These are phyloP conservation scores for Pichia sporocuriosa DNA, from an alignment of 805 yeast genomes.

Conservation along the genomic window DNA sequence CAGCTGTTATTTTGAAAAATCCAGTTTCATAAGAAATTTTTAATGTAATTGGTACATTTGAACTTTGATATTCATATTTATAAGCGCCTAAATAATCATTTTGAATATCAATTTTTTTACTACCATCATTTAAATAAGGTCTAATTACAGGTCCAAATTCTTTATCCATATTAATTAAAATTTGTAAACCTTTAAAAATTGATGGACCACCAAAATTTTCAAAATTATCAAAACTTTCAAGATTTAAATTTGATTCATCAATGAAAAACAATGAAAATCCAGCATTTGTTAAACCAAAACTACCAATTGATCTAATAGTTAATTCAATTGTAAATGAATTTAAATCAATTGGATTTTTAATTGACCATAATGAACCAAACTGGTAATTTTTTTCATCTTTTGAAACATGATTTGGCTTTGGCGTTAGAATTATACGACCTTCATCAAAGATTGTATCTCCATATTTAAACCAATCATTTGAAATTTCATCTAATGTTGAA, in stretches of 20 bases:
- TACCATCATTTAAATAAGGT: conserved; percentile 56
- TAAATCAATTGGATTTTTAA: conserved; percentile 16
- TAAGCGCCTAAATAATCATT: conserved; percentile 28
- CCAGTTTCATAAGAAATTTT: conserved; percentile 49
- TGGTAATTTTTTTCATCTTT: conserved; percentile 18
- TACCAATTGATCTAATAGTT: conserved; percentile 56
- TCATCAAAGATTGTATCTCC: conserved; percentile 38
- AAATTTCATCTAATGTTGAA: conserved; percentile 30
- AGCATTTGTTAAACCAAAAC: conserved; percentile 41
- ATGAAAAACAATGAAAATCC: conserved; percentile 56
- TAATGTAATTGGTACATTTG: conserved; percentile 64
- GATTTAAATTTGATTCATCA: conserved; percentile 24
- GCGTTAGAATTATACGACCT: conserved; percentile 51
- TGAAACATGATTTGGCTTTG: conserved; percentile 27
- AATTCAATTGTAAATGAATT: conserved; percentile 45
- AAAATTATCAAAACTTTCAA: conserved; percentile 29
- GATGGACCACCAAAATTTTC: conserved; percentile 49
- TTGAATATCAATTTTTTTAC: conserved; percentile 27
- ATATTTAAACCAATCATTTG: conserved; percentile 35
- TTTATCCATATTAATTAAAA: conserved; percentile 46
- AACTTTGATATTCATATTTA: conserved; percentile 46
- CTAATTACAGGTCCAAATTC: conserved; percentile 45
- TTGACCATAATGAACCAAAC: conserved; percentile 42
- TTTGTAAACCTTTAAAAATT: conserved; percentile 55
- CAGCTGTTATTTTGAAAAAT: conserved; percentile 55